phyloP scores from a whole-genome alignment of 2,329 filamentous ascomycete species.

The Paraphoma chrysanthemicola region DNA sequence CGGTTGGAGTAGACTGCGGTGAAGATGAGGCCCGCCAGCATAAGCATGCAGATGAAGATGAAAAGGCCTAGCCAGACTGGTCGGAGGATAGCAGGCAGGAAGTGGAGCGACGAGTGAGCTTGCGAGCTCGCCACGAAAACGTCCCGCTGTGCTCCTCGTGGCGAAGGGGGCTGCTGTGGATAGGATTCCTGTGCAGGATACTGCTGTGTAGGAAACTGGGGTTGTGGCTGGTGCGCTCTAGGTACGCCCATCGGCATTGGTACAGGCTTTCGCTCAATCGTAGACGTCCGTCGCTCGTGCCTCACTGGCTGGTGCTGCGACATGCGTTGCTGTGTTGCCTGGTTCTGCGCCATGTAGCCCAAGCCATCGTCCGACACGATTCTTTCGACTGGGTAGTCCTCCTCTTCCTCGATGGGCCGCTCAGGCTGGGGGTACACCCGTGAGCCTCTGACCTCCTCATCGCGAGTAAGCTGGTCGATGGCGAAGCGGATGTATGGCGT shows the following conservation, averaged over 20 bases:
- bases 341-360: constrained; percentile 46
- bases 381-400: constrained; percentile 59
- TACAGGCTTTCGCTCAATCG: constrained; percentile 7
- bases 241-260: neutral
- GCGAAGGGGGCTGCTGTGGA: constrained; percentile 14
- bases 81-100: constrained; percentile 75
- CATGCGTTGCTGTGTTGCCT: constrained; percentile 36
- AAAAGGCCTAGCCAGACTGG: constrained; percentile 68
- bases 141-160: constrained; percentile 36
- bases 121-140: constrained; percentile 58
- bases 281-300: constrained; percentile 13
- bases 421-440: constrained; percentile 54
- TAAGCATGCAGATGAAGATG: constrained; percentile 68
- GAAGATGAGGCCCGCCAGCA: constrained; percentile 76
- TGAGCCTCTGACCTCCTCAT: constrained; percentile 67
- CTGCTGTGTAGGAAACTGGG: constrained; percentile 1
- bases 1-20: constrained; percentile 59
- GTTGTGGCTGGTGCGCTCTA: neutral
- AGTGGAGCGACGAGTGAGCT: constrained; percentile 63
- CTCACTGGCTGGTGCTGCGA: constrained; percentile 33
- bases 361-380: constrained; percentile 52
- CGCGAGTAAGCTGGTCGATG: constrained; percentile 82
- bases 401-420: constrained; percentile 23
- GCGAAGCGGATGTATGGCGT: constrained; percentile 89
- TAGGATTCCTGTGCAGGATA: constrained; percentile 5